Evolutionary conservation across 768 basidiomycete genomes (phyloP).

Genomic region (Naganishia antarctica): DNA sequence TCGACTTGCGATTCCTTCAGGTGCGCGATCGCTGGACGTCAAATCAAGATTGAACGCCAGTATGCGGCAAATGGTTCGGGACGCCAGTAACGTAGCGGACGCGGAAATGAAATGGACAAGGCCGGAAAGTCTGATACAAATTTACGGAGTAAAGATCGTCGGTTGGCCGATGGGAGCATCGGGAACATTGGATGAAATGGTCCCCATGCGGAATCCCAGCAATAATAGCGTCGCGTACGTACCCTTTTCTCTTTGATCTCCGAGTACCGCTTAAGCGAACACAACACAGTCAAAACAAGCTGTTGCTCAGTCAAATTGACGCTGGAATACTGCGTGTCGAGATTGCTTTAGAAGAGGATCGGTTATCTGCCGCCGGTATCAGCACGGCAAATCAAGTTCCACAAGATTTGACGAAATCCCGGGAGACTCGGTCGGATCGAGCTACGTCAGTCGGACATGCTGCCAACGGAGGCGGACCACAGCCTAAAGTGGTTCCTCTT

Average conservation of each 20-base stretch:
- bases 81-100: conserved; percentile 25
- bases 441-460: background rate
- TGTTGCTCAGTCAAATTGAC: conserved; percentile 24
- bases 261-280: background rate
- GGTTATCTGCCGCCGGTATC: background rate
- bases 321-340: conserved; percentile 23
- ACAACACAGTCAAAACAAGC: conserved; percentile 26
- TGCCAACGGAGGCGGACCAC: background rate
- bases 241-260: background rate
- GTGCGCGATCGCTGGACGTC: conserved; percentile 28
- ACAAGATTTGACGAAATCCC: background rate
- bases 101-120: conserved; percentile 34
- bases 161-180: conserved; percentile 27
- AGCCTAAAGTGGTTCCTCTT: background rate
- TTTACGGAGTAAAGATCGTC: conserved; percentile 30
- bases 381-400: background rate
- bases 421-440: background rate
- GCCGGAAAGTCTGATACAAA: conserved; percentile 25
- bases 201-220: conserved; percentile 31
- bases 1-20: conserved; percentile 27
- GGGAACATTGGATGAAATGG: conserved; percentile 13
- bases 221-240: conserved; percentile 23
- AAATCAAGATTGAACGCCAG: conserved; percentile 27
- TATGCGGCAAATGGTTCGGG: conserved; percentile 29
- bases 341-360: conserved; percentile 11